phyloP scores from a whole-genome alignment of 805 yeast genomes.

The Spathaspora passalidarum region DNA sequence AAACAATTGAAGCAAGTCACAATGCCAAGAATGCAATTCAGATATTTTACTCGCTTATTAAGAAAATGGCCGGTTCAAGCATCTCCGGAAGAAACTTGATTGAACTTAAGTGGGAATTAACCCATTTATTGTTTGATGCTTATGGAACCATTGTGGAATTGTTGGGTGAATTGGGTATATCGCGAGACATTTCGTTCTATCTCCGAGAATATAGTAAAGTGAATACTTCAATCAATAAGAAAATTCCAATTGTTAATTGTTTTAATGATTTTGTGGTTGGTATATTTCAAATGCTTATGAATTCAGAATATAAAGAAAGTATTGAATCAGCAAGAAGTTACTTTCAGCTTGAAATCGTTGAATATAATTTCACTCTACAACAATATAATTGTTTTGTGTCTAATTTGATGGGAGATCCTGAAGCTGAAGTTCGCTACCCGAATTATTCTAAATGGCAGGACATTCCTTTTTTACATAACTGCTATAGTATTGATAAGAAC shows the following conservation, averaged over 20 bases:
- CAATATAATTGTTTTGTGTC: background rate
- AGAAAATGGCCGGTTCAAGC: slow-evolving; percentile 26
- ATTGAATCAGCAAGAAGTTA: background rate
- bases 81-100: slow-evolving; percentile 7
- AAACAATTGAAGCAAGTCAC: slow-evolving; percentile 26
- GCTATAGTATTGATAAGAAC: background rate
- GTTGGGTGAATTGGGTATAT: slow-evolving; percentile 49
- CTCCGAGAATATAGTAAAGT: slow-evolving; percentile 46
- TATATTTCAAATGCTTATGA: background rate
- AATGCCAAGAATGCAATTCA: slow-evolving; percentile 50
- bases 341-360: background rate
- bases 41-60: slow-evolving; percentile 51
- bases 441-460: background rate
- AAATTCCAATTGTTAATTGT: slow-evolving; percentile 18
- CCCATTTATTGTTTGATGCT: slow-evolving; percentile 30
- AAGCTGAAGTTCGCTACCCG: background rate
- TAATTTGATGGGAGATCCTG: background rate
- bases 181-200: slow-evolving; percentile 58
- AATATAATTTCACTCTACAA: background rate
- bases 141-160: slow-evolving; percentile 39
- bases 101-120: slow-evolving; percentile 34
- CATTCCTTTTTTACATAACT: background rate
- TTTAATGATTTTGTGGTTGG: slow-evolving; percentile 8
- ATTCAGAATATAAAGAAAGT: background rate
- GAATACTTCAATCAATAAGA: slow-evolving; percentile 21